Evolutionary conservation across 495 filamentous ascomycete genomes (phyloP), one percentile per base, ranked within the genome.

Genomic region (Mytilinidion resinicola): DNA sequence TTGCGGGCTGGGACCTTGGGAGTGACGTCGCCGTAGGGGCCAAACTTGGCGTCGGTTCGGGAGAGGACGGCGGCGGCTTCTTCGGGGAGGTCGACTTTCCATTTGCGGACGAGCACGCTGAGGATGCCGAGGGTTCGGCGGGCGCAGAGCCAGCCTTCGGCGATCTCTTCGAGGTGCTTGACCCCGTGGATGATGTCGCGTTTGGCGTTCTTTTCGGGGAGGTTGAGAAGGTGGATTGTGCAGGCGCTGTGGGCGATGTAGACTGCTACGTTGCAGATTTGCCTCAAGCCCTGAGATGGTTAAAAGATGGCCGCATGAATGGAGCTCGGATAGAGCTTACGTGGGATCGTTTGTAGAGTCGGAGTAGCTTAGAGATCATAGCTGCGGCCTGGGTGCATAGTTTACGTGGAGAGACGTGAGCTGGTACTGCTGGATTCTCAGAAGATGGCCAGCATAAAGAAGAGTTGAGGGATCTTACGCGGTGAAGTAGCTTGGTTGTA

Each of bases 101-200:
- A 97, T 59, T 90, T 90, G 21, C 82, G 80, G 7, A 87, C 88
- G n/a, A 95, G 82, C 25, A 92, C 81, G 55, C 86, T 89, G 39
- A 98, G 76, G 38, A 96, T 95, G 53, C 84, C 79, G 1, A 97
- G 78, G 0, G 95, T 91, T 19, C 92, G 80, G 35, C 90, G 79
- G 11, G 91, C 95, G 64, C 91, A 92, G 3, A 90, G 83, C 93
- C 93, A 98, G 59, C 87, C 84, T 72, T 96, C 92, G 1, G 88
- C 90, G 63, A 98, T 96, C 67, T 98, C 95, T 72, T 97, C 93
- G 11, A 97, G 82, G 59, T 93, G 88, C 53, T 87, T 88, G n/a
- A 96, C 77, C 6, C 90, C 89, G 59, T 96, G 90, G 10, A 88
- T 82, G 44, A 97, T 85, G 71, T 98, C 93, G 63, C 92, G 77